Evolutionary conservation across 2,329 filamentous ascomycete species (phyloP), one percentile per base, ranked within the genome.

Genomic region (Ceratocystis papillata): DNA sequence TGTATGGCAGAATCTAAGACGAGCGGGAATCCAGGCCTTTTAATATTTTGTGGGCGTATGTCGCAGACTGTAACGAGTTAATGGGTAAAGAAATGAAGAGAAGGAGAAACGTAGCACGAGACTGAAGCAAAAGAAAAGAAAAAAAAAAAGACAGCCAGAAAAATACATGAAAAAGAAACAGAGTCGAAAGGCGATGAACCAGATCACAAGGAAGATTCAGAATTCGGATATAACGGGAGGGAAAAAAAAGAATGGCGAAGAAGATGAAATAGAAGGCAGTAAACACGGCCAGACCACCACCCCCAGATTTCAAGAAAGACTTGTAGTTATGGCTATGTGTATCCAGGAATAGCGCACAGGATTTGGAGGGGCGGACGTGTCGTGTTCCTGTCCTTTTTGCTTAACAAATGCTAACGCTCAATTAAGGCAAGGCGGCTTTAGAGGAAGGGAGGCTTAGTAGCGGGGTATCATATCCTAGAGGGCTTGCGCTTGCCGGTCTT

Each of bases 391-490:
- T 17, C 53, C 28, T n/a, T 57, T 15, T 17, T 20, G n/a, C 25
- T 57, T 57, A 20, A 20, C 46, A 53, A 37, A 37, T 37, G 33
- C 33, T 37, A 37, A 53, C 25, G 48, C 53, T 57, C 12, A 57
- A 57, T 7, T 17, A 33, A 57, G 28, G 48, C 48, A 33, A 33
- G 53, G 33, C 33, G 33, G 28, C 53, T 57, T 57, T 37, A 17
- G 53, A 28, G 53, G 53, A 28, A n/a, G 17, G 22, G 53, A 30
- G 48, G 20, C 48, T 53, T 37, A 57, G 22, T 57, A 57, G 53
- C 53, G 53, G 28, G 53, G 53, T 37, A 37, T 33, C 15, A 30
- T 37, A 30, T 57, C 28, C 53, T 57, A 25, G 53, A 57, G 53
- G 22, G 53, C 15, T 33, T 25, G 28, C 25, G 25, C 10, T 7